A percentile compares a stretch with the other conserved stretches of the same genome.
Conservation (phyloP, 2,329 filamentous ascomycete genomes). For the Beauveria sp. region DNA sequence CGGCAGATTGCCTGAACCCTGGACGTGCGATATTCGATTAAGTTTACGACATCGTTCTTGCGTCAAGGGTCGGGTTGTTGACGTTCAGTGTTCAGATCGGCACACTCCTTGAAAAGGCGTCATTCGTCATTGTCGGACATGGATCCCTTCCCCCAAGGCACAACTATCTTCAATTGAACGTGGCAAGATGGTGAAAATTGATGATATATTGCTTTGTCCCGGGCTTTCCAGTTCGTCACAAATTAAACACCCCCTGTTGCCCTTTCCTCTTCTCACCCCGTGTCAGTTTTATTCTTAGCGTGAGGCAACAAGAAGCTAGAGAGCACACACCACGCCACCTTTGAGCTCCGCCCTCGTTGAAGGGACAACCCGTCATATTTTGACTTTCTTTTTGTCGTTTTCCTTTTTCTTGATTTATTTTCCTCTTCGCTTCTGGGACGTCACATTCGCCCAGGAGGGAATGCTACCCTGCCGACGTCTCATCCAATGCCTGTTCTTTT, state of each 20-base stretch:
- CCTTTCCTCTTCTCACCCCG: background rate
- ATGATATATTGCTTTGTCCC: background rate
- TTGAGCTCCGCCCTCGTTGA: background rate
- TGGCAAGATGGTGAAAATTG: background rate
- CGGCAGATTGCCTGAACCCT: background rate
- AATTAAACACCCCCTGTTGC: background rate
- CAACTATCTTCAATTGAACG: conserved; percentile 2
- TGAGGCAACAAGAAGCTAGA: background rate
- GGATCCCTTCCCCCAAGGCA: background rate
- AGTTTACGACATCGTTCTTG: background rate
- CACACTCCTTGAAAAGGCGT: no score
- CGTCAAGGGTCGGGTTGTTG: background rate
- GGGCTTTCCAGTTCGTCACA: background rate
- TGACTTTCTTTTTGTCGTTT: background rate
- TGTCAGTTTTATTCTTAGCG: background rate
- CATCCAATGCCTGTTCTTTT: background rate
- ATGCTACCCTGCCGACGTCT: background rate
- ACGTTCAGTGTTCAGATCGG: no score
- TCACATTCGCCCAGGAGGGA: background rate
- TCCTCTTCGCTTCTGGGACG: background rate
- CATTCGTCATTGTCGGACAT: background rate
- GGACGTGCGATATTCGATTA: background rate
- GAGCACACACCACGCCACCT: background rate
- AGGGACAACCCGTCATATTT: background rate
- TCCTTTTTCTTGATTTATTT: background rate